phyloP scores from a whole-genome alignment of 148 eudicot species.

The Cornus suecica region DNA sequence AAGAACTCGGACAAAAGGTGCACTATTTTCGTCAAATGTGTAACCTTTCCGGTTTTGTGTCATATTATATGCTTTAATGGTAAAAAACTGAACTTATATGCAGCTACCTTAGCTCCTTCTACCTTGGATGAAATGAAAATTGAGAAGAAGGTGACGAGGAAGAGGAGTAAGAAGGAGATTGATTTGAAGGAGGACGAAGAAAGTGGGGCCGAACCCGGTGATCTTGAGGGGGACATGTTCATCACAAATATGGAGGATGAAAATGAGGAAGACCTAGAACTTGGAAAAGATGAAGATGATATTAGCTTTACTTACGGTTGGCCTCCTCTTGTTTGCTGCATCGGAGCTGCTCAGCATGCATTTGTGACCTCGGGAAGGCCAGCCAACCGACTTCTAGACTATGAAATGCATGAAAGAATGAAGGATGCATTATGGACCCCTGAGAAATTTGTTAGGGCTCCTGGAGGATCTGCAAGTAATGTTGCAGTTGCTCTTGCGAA shows the following conservation, averaged over 20 bases:
- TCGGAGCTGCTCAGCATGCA: conserved; percentile 78
- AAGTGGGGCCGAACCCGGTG: conserved; percentile 41
- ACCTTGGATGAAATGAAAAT: conserved; percentile 33
- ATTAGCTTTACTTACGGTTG: conserved; percentile 64
- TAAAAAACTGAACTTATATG: neutral
- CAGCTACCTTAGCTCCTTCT: neutral
- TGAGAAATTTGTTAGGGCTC: conserved; percentile 75
- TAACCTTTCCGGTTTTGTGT: neutral
- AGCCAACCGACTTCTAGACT: conserved; percentile 76
- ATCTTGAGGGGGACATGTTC: conserved; percentile 36
- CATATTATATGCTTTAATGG: neutral
- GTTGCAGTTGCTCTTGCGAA: conserved; percentile 78
- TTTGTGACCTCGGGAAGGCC: conserved; percentile 82
- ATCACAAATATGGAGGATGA: conserved; percentile 35
- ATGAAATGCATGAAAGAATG: conserved; percentile 60
- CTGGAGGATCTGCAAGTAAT: conserved; percentile 84
- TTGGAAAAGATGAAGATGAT: conserved; percentile 53
- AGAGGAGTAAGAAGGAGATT: conserved; percentile 54
- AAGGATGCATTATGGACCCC: conserved; percentile 79
- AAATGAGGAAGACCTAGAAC: conserved; percentile 41
- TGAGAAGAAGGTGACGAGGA: conserved; percentile 44
- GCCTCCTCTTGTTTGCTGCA: conserved; percentile 93
- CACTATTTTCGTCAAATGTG: neutral
- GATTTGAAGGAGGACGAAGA: conserved; percentile 32
- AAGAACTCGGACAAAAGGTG: conserved; percentile 59